Conservation (phyloP, 495 filamentous ascomycete species). For the Podospora australis region DNA sequence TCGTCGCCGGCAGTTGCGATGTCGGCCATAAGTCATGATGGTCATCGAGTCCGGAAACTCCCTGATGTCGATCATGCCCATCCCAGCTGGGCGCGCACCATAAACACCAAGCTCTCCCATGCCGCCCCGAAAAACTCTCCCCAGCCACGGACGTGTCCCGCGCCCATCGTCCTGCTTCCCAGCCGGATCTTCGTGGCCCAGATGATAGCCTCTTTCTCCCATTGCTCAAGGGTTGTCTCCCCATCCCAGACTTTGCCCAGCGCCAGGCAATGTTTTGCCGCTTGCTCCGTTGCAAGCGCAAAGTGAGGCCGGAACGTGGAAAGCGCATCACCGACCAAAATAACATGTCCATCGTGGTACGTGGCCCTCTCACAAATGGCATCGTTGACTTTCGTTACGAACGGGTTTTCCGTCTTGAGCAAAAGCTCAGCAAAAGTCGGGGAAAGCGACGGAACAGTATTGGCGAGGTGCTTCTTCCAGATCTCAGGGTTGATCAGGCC, state of each 20-base stretch:
- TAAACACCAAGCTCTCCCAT: conserved; percentile 1
- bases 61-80: not conserved
- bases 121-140: conserved; percentile 3
- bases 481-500: conserved; percentile 33
- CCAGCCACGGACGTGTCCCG: conserved; percentile 4
- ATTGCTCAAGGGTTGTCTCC: conserved; percentile 2
- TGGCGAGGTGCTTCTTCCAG: conserved; percentile 31
- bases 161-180: conserved; percentile 8
- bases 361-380: conserved; percentile 25
- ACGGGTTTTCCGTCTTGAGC: conserved; percentile 32
- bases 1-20: too few species aligned
- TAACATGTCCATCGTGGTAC: conserved; percentile 36
- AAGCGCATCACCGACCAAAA: conserved; percentile 47
- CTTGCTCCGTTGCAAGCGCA: conserved; percentile 38
- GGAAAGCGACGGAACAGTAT: conserved; percentile 21
- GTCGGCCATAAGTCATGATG: too few species aligned
- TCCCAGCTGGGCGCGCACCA: not conserved
- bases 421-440: conserved; percentile 42
- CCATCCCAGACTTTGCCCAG: conserved; percentile 26
- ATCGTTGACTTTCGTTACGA: conserved; percentile 46
- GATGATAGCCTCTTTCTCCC: conserved; percentile 5
- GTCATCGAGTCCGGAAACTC: too few species aligned
- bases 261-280: conserved; percentile 32
- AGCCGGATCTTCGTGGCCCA: conserved; percentile 4
- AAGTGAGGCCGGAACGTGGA: conserved; percentile 45